A percentile compares a stretch with the other conserved stretches of the same genome.
Evolutionary conservation across 768 basidiomycete species (phyloP).

Genomic region (Calvatia gigantea): DNA sequence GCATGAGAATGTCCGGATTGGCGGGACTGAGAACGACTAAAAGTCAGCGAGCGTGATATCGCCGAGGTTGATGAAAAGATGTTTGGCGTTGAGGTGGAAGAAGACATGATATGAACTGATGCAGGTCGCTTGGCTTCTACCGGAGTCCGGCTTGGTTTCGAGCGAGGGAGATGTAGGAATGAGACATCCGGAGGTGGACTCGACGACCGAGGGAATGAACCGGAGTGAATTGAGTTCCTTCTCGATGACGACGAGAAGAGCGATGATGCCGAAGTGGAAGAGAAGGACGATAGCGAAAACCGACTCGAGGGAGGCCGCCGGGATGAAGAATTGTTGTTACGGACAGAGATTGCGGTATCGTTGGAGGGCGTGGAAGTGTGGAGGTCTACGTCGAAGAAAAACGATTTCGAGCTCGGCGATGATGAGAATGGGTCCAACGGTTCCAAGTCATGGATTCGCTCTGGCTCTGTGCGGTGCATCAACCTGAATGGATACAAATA

Average conservation of each 20-base stretch:
- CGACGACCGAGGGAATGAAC: neutral
- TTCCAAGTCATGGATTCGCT: constrained; percentile 11
- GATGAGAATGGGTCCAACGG: constrained; percentile 38
- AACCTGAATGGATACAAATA: constrained; percentile 3
- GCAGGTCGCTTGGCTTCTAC: constrained; percentile 19
- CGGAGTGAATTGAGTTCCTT: neutral
- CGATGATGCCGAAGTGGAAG: constrained; percentile 20
- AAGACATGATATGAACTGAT: constrained; percentile 26
- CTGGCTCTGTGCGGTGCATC: neutral
- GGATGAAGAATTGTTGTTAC: constrained; percentile 39
- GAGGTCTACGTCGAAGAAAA: constrained; percentile 36
- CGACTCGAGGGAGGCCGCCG: constrained; percentile 33
- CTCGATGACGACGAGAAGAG: constrained; percentile 12
- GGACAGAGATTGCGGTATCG: constrained; percentile 19
- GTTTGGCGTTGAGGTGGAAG: neutral
- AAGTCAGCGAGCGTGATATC: neutral
- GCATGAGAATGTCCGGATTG: neutral
- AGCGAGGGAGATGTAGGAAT: neutral
- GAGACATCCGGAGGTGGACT: constrained; percentile 14
- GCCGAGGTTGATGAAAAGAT: neutral
- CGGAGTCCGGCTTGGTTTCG: constrained; percentile 14
- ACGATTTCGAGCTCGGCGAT: constrained; percentile 38
- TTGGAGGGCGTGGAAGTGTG: constrained; percentile 19
- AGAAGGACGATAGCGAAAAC: constrained; percentile 22
- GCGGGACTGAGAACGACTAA: neutral